Base-by-base conservation (phyloP, 345 rosid species). In the Populus nigra region DNA sequence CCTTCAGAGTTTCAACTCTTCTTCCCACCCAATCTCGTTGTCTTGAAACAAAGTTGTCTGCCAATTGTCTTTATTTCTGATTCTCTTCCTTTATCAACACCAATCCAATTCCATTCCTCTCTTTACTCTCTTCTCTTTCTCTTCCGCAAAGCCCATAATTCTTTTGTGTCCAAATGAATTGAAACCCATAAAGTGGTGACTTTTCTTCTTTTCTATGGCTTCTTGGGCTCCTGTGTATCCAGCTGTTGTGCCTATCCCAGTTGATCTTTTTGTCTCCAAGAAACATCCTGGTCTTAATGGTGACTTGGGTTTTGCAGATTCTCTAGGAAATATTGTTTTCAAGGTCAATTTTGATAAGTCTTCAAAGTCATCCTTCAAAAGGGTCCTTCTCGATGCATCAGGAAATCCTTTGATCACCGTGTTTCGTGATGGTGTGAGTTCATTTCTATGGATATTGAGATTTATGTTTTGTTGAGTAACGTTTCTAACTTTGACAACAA, bases 251-350 rank as follows among this genome's bases (percentile, higher is more conserved):
- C 83, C 80, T 12, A 90, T 94, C 72, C 94, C 97, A 41, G 61
- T 90, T 43, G 95, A 92, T 78, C 89, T 92, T 62, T 94, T 92
- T 79, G 89, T 79, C 29, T 92, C 97, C 39, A 93, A 90, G 86
- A 89, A 90, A 55, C 88, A 87, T 55, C 88, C 84, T 39, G 90
- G 85, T 15, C 92, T 91, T 59, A 73, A 76, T 66, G 94, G 92
- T 20, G 90, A 89, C 38, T 78, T 89, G 50, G 93, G 92, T 3
- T 90, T 95, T 47, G 87, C 84, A 73, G 94, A 93, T 87, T 90
- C 98, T 69, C 79, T 80, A 31, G 93, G 93, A 1, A 43, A 83
- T n/a, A 76, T 88, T 74, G 38, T 87, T 69, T 91, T 84, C 84
- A 77, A 77, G 77, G 81, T 87, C 81, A 80, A 77, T 33, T 84